These are phyloP conservation scores for Fusarium foetens DNA, from an alignment of 2,329 filamentous ascomycete genomes.

Conservation along the genomic window DNA sequence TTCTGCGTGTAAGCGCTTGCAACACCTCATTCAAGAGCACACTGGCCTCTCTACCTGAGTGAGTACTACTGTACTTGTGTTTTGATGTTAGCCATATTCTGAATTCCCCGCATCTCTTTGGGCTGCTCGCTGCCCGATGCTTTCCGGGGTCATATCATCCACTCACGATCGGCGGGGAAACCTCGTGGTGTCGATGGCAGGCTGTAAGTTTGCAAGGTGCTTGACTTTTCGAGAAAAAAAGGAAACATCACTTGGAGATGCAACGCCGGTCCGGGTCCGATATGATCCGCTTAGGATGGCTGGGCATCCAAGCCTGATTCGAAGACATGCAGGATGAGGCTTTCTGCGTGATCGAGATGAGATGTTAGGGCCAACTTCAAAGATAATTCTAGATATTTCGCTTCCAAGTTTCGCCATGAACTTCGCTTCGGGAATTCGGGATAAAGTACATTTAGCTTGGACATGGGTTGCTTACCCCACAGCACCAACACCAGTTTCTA, in stretches of 20 bases:
- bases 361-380: not conserved
- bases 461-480: conserved; percentile 37
- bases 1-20: not conserved
- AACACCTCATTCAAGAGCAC: not conserved
- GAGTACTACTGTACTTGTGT: too few relatives aligned
- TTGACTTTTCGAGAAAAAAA: not conserved
- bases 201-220: not conserved
- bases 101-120: conserved; percentile 24
- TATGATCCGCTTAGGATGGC: conserved; percentile 34
- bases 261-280: conserved; percentile 37
- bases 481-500: conserved; percentile 43
- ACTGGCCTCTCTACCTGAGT: not conserved
- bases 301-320: conserved; percentile 16
- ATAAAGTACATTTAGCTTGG: conserved; percentile 16
- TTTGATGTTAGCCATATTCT: not conserved
- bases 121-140: conserved; percentile 11
- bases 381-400: conserved; percentile 32
- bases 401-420: not conserved
- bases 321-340: conserved; percentile 20
- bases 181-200: conserved; percentile 38
- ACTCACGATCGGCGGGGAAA: conserved; percentile 41
- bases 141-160: conserved; percentile 33
- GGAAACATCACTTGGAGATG: not conserved
- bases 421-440: not conserved
- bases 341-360: conserved; percentile 4